These are phyloP conservation scores for Aspergillus campestris DNA, from an alignment of 495 filamentous ascomycete genomes.

Conservation along the genomic window DNA sequence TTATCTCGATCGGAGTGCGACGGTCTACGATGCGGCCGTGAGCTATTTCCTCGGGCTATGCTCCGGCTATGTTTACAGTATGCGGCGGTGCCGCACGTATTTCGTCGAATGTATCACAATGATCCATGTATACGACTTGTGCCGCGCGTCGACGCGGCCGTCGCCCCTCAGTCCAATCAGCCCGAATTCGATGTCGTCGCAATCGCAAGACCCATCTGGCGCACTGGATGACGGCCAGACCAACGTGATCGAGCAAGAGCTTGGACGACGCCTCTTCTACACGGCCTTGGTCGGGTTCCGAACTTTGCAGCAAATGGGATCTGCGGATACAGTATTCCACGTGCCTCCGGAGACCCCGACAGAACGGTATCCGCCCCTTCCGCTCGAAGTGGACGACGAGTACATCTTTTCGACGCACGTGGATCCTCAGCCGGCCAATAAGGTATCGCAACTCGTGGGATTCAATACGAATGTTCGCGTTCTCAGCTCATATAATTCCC, in stretches of 20 bases:
- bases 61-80: slow-evolving; percentile 60
- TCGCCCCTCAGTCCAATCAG: slow-evolving; percentile 13
- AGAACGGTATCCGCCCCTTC: slow-evolving; percentile 73
- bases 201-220: slow-evolving; percentile 13
- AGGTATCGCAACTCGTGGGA: slow-evolving; percentile 56
- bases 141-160: slow-evolving; percentile 35
- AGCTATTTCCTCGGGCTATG: slow-evolving; percentile 74
- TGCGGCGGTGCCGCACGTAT: slow-evolving; percentile 58
- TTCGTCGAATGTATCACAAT: slow-evolving; percentile 68
- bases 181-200: slow-evolving; percentile 22
- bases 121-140: slow-evolving; percentile 56
- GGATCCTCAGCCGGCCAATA: slow-evolving; percentile 51
- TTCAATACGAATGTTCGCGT: slow-evolving; percentile 72
- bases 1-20: slow-evolving; percentile 59
- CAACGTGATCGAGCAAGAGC: slow-evolving; percentile 68
- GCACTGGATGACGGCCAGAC: slow-evolving; percentile 21
- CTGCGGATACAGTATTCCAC: slow-evolving; percentile 51
- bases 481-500: slow-evolving; percentile 58
- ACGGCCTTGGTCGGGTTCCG: slow-evolving; percentile 58
- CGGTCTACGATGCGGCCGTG: slow-evolving; percentile 73
- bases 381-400: slow-evolving; percentile 70
- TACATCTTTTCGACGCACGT: slow-evolving; percentile 58
- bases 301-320: slow-evolving; percentile 59
- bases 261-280: slow-evolving; percentile 74
- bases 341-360: slow-evolving; percentile 63